Conservation (phyloP, 441 rosid genomes). For the California macrophylla region DNA sequence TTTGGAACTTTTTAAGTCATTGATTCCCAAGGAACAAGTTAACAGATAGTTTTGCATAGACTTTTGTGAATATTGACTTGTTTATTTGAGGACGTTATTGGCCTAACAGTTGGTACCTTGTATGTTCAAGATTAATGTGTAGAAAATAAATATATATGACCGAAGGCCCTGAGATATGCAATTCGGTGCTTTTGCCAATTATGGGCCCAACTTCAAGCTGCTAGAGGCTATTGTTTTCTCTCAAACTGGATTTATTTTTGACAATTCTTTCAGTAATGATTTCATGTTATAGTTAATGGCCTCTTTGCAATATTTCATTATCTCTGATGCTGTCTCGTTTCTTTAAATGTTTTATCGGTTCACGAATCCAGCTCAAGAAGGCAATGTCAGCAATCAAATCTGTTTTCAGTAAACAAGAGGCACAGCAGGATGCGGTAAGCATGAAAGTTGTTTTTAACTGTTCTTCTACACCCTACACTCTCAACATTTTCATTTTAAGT, state of each 20-base stretch:
- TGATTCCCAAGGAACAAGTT: neutral
- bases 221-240: neutral
- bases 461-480: slow-evolving; percentile 7
- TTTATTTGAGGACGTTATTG: neutral
- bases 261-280: neutral
- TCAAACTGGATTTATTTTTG: neutral
- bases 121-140: neutral
- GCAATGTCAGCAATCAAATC: slow-evolving; percentile 67
- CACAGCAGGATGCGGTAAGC: slow-evolving; percentile 41
- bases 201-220: neutral
- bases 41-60: neutral
- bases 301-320: slow-evolving; percentile 11
- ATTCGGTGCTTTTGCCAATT: neutral
- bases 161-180: neutral
- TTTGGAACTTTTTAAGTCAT: neutral
- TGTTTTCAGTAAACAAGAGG: slow-evolving; percentile 45
- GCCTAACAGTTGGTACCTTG: neutral
- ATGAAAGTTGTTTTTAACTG: slow-evolving; percentile 15
- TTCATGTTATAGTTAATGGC: slow-evolving; percentile 4
- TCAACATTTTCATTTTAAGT: slow-evolving; percentile 16
- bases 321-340: slow-evolving; percentile 13
- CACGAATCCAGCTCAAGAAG: slow-evolving; percentile 44
- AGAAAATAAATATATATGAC: neutral
- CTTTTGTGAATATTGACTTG: neutral
- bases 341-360: slow-evolving; percentile 6